A percentile compares a stretch with the other conserved stretches of the same genome.
These are phyloP conservation scores for Chalara sp. DNA, from an alignment of 2,329 filamentous ascomycete genomes.

Conservation along the genomic window DNA sequence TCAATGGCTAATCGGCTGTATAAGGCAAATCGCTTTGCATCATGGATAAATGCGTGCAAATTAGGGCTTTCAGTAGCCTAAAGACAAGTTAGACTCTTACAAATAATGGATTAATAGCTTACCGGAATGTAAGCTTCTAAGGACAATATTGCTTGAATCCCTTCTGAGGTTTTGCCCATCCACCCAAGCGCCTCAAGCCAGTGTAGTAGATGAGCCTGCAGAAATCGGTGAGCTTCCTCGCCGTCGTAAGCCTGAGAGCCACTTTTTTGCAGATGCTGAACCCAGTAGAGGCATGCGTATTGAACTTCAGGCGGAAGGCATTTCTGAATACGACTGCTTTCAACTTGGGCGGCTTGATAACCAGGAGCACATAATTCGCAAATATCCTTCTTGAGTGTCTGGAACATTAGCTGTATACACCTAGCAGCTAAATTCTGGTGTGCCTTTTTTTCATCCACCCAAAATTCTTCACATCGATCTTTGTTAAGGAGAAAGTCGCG, in stretches of 20 bases:
- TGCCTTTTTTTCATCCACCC: conserved; percentile 1
- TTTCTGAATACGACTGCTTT: conserved; percentile 3
- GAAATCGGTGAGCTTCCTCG: conserved; percentile 24
- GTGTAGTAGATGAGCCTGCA: conserved; percentile 25
- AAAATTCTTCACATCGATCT: neutral
- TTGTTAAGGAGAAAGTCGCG: neutral
- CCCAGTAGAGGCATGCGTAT: conserved; percentile 31
- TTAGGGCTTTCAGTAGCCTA: conserved; percentile 1
- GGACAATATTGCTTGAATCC: conserved; percentile 2
- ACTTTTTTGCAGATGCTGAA: conserved; percentile 24
- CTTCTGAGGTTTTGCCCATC: conserved; percentile 14
- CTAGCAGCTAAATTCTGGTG: neutral
- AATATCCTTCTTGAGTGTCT: conserved; percentile 1
- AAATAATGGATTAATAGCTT: neutral
- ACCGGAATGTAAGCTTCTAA: conserved; percentile 5
- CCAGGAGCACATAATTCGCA: conserved; percentile 4
- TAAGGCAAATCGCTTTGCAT: conserved; percentile 12
- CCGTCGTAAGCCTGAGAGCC: conserved; percentile 20
- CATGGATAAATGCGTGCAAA: conserved; percentile 9
- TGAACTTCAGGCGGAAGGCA: conserved; percentile 12
- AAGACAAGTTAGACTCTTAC: neutral
- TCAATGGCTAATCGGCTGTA: conserved; percentile 8
- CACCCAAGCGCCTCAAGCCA: conserved; percentile 13
- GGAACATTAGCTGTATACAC: conserved; percentile 3
- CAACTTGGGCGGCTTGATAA: conserved; percentile 2